Evolutionary conservation across 441 rosid genomes (phyloP).

Genomic region (Populus hybrid): DNA sequence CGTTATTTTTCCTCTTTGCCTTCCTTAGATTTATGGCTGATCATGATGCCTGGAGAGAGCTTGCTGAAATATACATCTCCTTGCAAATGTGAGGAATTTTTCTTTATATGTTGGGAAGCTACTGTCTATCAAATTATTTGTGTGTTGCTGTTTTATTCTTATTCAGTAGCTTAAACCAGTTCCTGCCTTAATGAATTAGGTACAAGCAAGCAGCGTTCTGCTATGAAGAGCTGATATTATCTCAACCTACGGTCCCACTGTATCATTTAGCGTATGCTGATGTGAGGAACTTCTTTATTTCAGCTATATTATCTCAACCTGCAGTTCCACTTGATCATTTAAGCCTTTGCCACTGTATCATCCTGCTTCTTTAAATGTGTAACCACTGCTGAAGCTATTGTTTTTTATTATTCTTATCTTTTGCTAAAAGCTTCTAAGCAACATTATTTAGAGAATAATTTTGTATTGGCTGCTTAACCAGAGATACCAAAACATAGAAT

Average conservation of each 20-base stretch:
- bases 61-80: slow-evolving; percentile 85
- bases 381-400: too few relatives aligned
- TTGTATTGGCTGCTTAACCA: too few relatives aligned
- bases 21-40: slow-evolving; percentile 91
- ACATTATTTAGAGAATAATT: too few relatives aligned
- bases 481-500: too few relatives aligned
- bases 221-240: slow-evolving; percentile 88
- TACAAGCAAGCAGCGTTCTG: slow-evolving; percentile 98
- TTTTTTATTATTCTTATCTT: too few relatives aligned
- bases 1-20: not conserved
- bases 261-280: slow-evolving; percentile 91
- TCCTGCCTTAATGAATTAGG: slow-evolving; percentile 44
- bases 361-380: too few relatives aligned
- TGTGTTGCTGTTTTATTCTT: not conserved
- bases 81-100: slow-evolving; percentile 71
- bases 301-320: not conserved
- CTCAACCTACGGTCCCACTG: slow-evolving; percentile 77
- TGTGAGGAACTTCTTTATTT: slow-evolving; percentile 41
- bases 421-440: too few relatives aligned
- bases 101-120: not conserved
- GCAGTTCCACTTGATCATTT: too few relatives aligned
- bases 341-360: too few relatives aligned
- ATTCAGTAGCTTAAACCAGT: not conserved
- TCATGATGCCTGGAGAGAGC: slow-evolving; percentile 99
- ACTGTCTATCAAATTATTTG: slow-evolving; percentile 6